Conservation (phyloP, 2,329 filamentous ascomycete genomes). For the Colletotrichum magnum region DNA sequence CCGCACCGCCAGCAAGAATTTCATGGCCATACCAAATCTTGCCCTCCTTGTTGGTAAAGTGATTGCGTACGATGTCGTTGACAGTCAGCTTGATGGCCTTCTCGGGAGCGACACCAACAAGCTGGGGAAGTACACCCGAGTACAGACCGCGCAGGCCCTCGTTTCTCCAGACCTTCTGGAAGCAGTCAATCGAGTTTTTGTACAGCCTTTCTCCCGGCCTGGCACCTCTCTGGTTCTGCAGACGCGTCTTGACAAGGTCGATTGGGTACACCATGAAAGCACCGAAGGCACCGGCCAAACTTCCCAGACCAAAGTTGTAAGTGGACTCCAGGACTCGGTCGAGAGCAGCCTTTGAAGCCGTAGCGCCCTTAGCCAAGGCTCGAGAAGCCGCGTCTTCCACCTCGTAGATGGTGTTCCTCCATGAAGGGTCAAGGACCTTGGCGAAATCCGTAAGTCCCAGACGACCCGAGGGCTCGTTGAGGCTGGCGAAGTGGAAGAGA, state of each 20-base stretch:
- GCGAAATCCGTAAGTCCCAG: constrained; percentile 88
- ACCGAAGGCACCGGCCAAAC: constrained; percentile 93
- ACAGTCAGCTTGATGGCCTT: constrained; percentile 99
- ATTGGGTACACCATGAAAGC: constrained; percentile 99
- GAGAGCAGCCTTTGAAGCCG: constrained; percentile 64
- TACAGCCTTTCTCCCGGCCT: constrained; percentile 90
- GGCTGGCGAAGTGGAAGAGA: constrained; percentile 96
- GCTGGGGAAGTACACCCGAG: constrained; percentile 93
- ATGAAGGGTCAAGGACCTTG: constrained; percentile 94
- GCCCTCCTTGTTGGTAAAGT: constrained; percentile 81
- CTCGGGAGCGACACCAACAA: constrained; percentile 98
- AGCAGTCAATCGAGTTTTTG: constrained; percentile 97
- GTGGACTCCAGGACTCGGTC: constrained; percentile 79
- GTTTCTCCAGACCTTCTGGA: constrained; percentile 91
- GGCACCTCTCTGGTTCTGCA: constrained; percentile 94
- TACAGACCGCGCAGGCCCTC: constrained; percentile 93
- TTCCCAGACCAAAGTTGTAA: constrained; percentile 93
- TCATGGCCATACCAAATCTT: constrained; percentile 81
- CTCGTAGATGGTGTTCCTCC: constrained; percentile 76
- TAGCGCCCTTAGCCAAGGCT: constrained; percentile 61
- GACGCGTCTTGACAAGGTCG: constrained; percentile 96
- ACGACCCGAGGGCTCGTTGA: constrained; percentile 90
- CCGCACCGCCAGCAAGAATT: constrained; percentile 87
- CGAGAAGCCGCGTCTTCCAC: constrained; percentile 60
- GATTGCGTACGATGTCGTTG: constrained; percentile 89